Evolutionary conservation across 306 rosid species (phyloP).

Genomic region (Ammopiptanthus mongolicus): DNA sequence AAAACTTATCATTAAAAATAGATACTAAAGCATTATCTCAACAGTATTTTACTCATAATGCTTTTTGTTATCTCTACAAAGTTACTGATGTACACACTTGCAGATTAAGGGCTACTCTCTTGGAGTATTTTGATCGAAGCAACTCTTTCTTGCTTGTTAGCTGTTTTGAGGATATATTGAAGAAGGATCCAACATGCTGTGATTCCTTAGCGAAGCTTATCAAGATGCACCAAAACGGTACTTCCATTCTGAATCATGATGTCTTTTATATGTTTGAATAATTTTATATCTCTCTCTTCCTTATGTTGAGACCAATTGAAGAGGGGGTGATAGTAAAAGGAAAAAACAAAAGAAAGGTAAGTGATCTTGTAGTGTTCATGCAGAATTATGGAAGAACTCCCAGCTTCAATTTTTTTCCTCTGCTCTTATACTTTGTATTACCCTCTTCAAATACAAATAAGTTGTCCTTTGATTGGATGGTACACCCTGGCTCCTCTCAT

Average conservation of each 20-base stretch:
- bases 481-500: neutral
- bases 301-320: neutral
- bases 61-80: conserved; percentile 7
- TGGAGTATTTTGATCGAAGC: conserved; percentile 48
- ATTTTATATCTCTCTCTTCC: neutral
- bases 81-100: conserved; percentile 12
- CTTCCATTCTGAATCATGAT: neutral
- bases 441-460: neutral
- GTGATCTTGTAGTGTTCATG: neutral
- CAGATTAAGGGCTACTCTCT: conserved; percentile 61
- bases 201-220: conserved; percentile 69
- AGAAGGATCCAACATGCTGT: conserved; percentile 69
- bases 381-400: too few relatives aligned
- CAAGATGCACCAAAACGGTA: conserved; percentile 67
- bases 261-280: neutral
- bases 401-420: neutral
- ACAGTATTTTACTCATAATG: neutral
- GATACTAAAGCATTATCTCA: too few relatives aligned
- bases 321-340: neutral
- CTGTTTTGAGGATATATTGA: conserved; percentile 56
- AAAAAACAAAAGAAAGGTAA: neutral
- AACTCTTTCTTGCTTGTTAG: conserved; percentile 33
- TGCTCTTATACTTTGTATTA: neutral
- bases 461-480: neutral
- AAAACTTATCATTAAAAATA: too few relatives aligned